Evolutionary conservation across 345 rosid species (phyloP).

Genomic region (Linum usitatissimum): DNA sequence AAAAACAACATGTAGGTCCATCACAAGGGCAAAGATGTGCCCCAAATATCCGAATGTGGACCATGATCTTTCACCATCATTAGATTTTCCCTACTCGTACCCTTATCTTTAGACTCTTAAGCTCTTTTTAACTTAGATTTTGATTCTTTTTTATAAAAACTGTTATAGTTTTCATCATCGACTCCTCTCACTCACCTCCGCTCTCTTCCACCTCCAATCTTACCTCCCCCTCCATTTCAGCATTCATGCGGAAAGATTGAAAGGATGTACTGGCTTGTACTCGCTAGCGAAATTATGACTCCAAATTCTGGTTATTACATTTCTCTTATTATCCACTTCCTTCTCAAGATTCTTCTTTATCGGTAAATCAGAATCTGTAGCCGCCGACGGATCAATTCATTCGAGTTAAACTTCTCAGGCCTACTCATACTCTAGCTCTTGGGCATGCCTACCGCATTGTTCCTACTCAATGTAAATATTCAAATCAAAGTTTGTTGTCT

Average conservation of each 20-base stretch:
- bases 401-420: constrained; percentile 85
- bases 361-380: not conserved
- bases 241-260: constrained; percentile 77
- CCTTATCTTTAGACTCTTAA: too few species aligned
- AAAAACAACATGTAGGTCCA: too few species aligned
- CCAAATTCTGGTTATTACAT: constrained; percentile 84
- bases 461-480: constrained; percentile 65
- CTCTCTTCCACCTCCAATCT: too few species aligned
- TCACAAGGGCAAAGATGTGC: too few species aligned
- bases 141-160: too few species aligned
- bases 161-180: too few species aligned
- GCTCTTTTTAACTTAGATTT: too few species aligned
- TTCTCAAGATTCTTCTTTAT: constrained; percentile 21
- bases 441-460: constrained; percentile 93
- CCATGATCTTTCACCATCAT: too few species aligned
- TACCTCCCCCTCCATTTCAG: constrained; percentile 24
- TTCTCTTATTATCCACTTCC: constrained; percentile 64
- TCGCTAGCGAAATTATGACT: constrained; percentile 70
- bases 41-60: too few species aligned
- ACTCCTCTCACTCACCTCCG: too few species aligned
- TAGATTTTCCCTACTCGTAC: too few species aligned
- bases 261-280: constrained; percentile 59
- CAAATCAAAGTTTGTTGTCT: not conserved
- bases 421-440: constrained; percentile 63
- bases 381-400: constrained; percentile 43